Evolutionary conservation across 2,329 filamentous ascomycete species (phyloP), one percentile per base, ranked within the genome.

Genomic region (Pseudogymnoascus sp.): DNA sequence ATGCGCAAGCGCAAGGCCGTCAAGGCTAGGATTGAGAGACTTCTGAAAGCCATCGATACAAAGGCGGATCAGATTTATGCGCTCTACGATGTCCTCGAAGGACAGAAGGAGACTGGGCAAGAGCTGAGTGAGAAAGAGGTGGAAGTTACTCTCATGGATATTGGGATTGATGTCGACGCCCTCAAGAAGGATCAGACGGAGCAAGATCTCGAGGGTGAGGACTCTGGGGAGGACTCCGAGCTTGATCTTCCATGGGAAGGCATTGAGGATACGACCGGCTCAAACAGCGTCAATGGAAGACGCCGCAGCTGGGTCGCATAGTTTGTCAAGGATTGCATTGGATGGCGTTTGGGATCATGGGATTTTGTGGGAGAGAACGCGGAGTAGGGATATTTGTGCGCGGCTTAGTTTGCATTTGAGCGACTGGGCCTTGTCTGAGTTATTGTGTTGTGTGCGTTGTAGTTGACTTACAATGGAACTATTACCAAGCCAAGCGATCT

Each of bases 41-140:
- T 91, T 17, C 77, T 88, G 42, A 80, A 80, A 64, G 80, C 83
- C 60, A 83, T 91, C 25, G 88, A 92, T 69, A 80, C 82, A 69
- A 91, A 92, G 74, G 85, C 86, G 27, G 87, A 90, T 65, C 89
- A 92, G 73, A 86, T 96, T 42, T 95, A 96, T 75, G 83, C 84
- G 42, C 79, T 96, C 12, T 90, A 92, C 68, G 91, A 96, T 72
- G 90, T 94, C 1, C 79, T 94, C 0, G 90, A 93, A 74, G 90
- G 88, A 5, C 89, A 92, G 72, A 90, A 89, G 76, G 79, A 79
- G 35, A 80, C 81, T 2, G 85, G 85, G 0, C 82, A 84, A 69
- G 79, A 81, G 66, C 86, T 89, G 80, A 82, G 78, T 0, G 80
- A 84, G 66, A 81, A 84, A 17, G 81, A 86, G 68, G 77, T 87